Conservation (phyloP, 805 yeast genomes). For the Saccharomycopsis lassenensis region DNA sequence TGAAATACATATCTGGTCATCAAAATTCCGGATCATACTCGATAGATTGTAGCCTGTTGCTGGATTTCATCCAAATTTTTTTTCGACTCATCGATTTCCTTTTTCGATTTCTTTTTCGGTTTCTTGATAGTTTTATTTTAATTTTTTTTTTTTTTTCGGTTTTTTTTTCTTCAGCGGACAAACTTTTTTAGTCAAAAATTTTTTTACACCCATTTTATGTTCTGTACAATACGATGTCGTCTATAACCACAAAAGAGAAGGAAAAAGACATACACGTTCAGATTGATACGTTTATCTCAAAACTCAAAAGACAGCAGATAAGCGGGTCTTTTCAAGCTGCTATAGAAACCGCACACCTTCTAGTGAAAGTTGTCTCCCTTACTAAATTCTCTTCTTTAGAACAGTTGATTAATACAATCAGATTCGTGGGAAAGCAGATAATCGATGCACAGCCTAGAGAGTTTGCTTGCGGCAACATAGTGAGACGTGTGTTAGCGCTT, state of each 20-base stretch:
- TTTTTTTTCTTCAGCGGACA: too few relatives aligned
- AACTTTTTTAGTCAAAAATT: too few relatives aligned
- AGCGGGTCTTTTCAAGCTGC: constrained; percentile 77
- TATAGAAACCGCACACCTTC: constrained; percentile 71
- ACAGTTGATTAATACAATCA: constrained; percentile 60
- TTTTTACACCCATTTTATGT: too few relatives aligned
- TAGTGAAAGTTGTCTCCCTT: constrained; percentile 80
- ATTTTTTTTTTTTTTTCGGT: constrained; percentile 4
- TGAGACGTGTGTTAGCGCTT: constrained; percentile 77
- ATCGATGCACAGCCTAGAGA: constrained; percentile 82
- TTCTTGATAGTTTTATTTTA: constrained; percentile 10
- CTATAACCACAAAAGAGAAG: constrained; percentile 6
- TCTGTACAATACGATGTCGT: too few relatives aligned
- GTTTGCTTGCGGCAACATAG: constrained; percentile 80
- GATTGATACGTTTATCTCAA: constrained; percentile 35
- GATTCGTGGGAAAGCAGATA: constrained; percentile 60
- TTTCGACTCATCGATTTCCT: not conserved
- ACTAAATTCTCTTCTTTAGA: constrained; percentile 78
- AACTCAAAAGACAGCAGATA: constrained; percentile 76
- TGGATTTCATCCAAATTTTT: too few relatives aligned
- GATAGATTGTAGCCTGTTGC: too few relatives aligned
- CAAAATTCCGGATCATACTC: too few relatives aligned
- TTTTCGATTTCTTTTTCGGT: constrained; percentile 5
- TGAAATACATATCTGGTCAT: too few relatives aligned
- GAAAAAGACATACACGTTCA: constrained; percentile 29